These are phyloP conservation scores for Setaria viridis DNA, from an alignment of 202 grass and related monocot genomes.

Conservation along the genomic window DNA sequence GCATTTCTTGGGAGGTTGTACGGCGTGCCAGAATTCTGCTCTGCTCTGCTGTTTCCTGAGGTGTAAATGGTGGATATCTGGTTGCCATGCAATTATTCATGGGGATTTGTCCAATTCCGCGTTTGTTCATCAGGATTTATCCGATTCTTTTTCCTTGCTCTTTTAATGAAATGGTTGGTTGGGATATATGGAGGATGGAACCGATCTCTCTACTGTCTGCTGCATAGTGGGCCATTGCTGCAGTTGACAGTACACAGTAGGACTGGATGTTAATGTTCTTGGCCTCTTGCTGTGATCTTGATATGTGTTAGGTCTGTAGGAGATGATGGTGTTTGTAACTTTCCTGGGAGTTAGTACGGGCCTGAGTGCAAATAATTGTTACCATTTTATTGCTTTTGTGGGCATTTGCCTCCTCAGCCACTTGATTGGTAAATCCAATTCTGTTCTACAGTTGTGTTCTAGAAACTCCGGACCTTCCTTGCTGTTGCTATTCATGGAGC, in stretches of 20 bases:
- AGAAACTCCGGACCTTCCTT: constrained; percentile 26
- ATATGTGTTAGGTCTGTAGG: background rate
- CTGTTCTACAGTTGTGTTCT: background rate
- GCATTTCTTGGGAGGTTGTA: background rate
- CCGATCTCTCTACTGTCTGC: background rate
- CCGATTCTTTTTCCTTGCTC: background rate
- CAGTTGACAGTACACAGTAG: background rate
- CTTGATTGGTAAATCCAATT: constrained; percentile 19
- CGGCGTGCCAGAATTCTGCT: background rate
- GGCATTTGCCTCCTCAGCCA: constrained; percentile 15
- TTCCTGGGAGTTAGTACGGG: background rate
- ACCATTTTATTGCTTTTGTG: background rate
- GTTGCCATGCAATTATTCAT: background rate
- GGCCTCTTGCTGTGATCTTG: background rate
- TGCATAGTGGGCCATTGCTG: constrained; percentile 13
- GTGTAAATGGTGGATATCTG: background rate
- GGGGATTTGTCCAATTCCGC: background rate
- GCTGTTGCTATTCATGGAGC: background rate
- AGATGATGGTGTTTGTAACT: background rate
- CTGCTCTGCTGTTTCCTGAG: constrained; percentile 21
- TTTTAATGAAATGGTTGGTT: too few species aligned
- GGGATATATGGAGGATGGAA: background rate
- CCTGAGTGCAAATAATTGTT: background rate
- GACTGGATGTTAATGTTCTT: background rate
- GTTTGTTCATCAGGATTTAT: constrained; percentile 19